Base-by-base conservation (phyloP, 768 basidiomycete species). In the Kwoniella dejecticola region DNA sequence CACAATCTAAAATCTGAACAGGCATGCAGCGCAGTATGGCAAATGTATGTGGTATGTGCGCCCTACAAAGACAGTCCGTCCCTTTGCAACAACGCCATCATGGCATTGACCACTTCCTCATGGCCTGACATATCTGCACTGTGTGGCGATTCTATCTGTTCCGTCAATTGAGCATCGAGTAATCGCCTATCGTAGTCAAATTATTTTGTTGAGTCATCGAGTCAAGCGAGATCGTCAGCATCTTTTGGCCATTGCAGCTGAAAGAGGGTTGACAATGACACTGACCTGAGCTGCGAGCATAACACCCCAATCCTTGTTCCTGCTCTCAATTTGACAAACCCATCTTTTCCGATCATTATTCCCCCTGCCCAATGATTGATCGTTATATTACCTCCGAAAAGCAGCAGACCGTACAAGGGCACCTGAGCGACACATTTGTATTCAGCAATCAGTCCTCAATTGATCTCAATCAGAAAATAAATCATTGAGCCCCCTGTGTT, bases 241-340 rank as follows among this genome's bases (percentile, higher is more conserved):
- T n/a, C n/a, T n/a, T n/a, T n/a, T n/a, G n/a, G n/a, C 15, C 33
- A 36, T 15, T 36, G 7, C 15, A 36, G 15, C 15, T 36, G 15
- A 36, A 15, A 52, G 21, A 42, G 30, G 23, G 19, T 5, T 42
- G 19, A 13, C 7, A 42, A 42, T 8, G 5, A 31, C 29, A 69
- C 73, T 33, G 73, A 89, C 90, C 90, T 83, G 11, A 93, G 79
- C 66, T 92, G 90, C 71, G 92, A 92, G 41, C 91, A 88, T 27
- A 96, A 83, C 11, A 92, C 86, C 1, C 91, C 92, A 49, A 95
- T 94, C 8, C 91, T 84, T n/a, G 93, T 89, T 85, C 88, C 90
- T 0, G 91, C 89, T 57, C 83, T 85, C 63, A 95, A 75, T 69
- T 84, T 87, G 60, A 96, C 79, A 30, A 65, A 60, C 8, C 81